Evolutionary conservation across 305 asterid species (phyloP).

Genomic region (Fraxinus baroniana): DNA sequence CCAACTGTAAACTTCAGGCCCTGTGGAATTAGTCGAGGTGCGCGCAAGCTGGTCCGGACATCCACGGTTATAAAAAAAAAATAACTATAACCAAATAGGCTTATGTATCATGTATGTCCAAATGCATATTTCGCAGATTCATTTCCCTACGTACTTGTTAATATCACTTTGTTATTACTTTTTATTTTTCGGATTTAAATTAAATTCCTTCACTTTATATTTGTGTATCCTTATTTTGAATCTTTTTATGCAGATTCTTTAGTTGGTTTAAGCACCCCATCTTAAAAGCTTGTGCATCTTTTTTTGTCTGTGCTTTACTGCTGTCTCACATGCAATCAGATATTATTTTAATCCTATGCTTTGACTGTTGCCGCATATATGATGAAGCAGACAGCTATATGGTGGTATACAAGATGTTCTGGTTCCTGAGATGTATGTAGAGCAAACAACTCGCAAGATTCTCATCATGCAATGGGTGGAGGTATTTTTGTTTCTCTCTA

Average conservation of each 20-base stretch:
- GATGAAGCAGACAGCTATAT: constrained; percentile 65
- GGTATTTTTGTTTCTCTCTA: constrained; percentile 46
- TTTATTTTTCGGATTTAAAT: background rate
- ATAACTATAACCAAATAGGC: background rate
- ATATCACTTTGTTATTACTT: constrained; percentile 8
- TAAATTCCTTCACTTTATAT: background rate
- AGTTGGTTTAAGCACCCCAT: constrained; percentile 9
- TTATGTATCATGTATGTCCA: constrained; percentile 1
- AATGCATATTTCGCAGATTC: constrained; percentile 18
- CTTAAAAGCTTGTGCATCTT: background rate
- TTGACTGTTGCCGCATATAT: constrained; percentile 20
- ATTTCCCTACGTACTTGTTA: background rate
- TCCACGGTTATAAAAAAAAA: too few species aligned
- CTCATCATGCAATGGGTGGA: constrained; percentile 92
- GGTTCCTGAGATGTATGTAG: constrained; percentile 77
- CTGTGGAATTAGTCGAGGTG: too few species aligned
- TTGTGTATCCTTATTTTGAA: background rate
- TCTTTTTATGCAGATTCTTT: background rate
- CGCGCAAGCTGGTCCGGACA: too few species aligned
- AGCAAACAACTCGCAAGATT: constrained; percentile 80
- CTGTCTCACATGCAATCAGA: constrained; percentile 9
- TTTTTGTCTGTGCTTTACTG: background rate
- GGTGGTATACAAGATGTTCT: constrained; percentile 78
- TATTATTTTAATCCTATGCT: constrained; percentile 4
- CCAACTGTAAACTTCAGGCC: too few species aligned